Evolutionary conservation across 202 grass and related monocot species (phyloP).

Genomic region (Schoenoplectus tabernaemontani): DNA sequence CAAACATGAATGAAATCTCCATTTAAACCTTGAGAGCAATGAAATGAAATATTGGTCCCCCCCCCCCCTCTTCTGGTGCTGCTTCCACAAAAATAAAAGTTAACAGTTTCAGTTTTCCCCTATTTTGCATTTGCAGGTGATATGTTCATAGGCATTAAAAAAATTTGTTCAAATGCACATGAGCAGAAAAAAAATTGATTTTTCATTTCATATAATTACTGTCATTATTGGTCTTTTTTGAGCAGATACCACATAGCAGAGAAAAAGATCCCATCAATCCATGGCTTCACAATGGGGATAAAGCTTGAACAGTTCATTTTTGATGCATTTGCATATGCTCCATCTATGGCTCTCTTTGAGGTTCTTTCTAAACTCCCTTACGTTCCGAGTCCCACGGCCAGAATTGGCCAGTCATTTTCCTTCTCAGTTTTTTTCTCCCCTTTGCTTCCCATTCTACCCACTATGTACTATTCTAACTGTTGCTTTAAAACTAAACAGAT

Average conservation of each 20-base stretch:
- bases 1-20: neutral
- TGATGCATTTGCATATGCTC: constrained; percentile 85
- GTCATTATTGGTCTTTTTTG: constrained; percentile 3
- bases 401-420: too few species aligned
- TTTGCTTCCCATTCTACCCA: neutral
- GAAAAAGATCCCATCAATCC: constrained; percentile 98
- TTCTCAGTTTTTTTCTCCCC: neutral
- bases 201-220: neutral
- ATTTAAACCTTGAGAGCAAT: neutral
- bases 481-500: constrained; percentile 36
- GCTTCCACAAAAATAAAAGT: neutral
- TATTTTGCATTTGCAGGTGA: neutral
- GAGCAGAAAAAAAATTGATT: neutral
- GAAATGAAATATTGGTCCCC: neutral
- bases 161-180: neutral
- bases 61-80: neutral
- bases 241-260: constrained; percentile 82
- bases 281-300: constrained; percentile 65
- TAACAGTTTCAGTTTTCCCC: neutral
- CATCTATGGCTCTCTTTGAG: constrained; percentile 86
- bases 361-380: constrained; percentile 14
- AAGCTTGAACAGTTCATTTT: constrained; percentile 98
- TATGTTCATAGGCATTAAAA: neutral
- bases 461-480: constrained; percentile 1
- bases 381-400: too few species aligned